Conservation (phyloP, 768 basidiomycete genomes). For the Auriscalpium vulgare region DNA sequence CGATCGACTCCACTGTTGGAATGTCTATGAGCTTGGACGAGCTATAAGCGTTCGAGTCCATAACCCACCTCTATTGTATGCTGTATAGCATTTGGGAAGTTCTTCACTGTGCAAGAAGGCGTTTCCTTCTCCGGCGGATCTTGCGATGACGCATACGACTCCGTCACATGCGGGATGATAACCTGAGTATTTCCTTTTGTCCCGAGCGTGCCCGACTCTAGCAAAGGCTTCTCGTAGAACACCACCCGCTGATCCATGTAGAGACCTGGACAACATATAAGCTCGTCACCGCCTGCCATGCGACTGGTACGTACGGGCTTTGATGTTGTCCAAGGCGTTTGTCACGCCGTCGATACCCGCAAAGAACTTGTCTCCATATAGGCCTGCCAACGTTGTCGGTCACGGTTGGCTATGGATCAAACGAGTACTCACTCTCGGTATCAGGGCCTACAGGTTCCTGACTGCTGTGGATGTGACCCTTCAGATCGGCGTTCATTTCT, state of each 20-base stretch:
- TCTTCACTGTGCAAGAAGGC: conserved; percentile 96
- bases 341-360: conserved; percentile 85
- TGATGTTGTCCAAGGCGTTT: conserved; percentile 94
- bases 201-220: conserved; percentile 96
- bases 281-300: not conserved
- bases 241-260: conserved; percentile 99
- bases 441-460: conserved; percentile 91
- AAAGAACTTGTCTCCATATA: conserved; percentile 89
- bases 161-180: conserved; percentile 87
- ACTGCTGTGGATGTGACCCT: conserved; percentile 77
- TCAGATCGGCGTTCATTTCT: conserved; percentile 92
- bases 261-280: conserved; percentile 43
- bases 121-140: conserved; percentile 98
- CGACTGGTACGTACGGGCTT: conserved; percentile 63
- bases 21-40: conserved; percentile 2
- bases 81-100: conserved; percentile 95
- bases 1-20: conserved; percentile 77
- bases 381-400: conserved; percentile 36
- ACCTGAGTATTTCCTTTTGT: conserved; percentile 98
- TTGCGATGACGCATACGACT: conserved; percentile 96
- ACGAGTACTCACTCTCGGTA: conserved; percentile 70
- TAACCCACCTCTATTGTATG: conserved; percentile 89
- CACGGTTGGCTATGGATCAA: too few species aligned
- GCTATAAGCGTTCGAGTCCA: not conserved
- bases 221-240: conserved; percentile 89